Percentiles rank a stretch among this genome's conserved stretches.
Evolutionary conservation across 1,284 basidiomycete genomes (phyloP).

Genomic region (Peniophora sp.): DNA sequence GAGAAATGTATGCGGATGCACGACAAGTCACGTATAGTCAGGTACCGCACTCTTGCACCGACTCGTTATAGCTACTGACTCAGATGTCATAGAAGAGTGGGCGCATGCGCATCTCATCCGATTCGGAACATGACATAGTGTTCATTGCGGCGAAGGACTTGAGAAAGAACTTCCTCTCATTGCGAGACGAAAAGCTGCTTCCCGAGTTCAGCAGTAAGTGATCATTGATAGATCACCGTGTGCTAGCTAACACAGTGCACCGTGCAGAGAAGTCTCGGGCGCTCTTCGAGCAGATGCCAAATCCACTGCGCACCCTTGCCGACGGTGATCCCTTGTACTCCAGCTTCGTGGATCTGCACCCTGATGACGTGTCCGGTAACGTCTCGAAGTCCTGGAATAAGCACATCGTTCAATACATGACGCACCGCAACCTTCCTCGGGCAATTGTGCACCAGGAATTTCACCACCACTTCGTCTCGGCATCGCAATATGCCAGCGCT

Average conservation of each 20-base stretch:
- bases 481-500: slow-evolving; percentile 22
- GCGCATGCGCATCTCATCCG: too few species aligned
- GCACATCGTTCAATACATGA: slow-evolving; percentile 21
- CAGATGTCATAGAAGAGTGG: not conserved
- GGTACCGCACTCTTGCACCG: too few species aligned
- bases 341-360: slow-evolving; percentile 9
- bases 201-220: not conserved
- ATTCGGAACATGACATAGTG: not conserved
- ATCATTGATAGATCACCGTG: too few species aligned
- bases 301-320: slow-evolving; percentile 11
- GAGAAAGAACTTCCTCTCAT: not conserved
- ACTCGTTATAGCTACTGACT: too few species aligned
- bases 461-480: slow-evolving; percentile 26
- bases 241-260: too few species aligned
- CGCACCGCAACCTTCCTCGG: slow-evolving; percentile 9
- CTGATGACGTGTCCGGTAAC: slow-evolving; percentile 18
- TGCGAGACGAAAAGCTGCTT: not conserved
- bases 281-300: slow-evolving; percentile 8
- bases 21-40: not conserved
- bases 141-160: not conserved
- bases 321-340: slow-evolving; percentile 12
- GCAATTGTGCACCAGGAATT: slow-evolving; percentile 23
- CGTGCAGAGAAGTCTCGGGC: not conserved
- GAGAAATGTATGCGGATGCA: slow-evolving; percentile 3
- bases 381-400: slow-evolving; percentile 24